Evolutionary conservation across 1,284 basidiomycete genomes (phyloP).

Genomic region (Ustilago lituana): DNA sequence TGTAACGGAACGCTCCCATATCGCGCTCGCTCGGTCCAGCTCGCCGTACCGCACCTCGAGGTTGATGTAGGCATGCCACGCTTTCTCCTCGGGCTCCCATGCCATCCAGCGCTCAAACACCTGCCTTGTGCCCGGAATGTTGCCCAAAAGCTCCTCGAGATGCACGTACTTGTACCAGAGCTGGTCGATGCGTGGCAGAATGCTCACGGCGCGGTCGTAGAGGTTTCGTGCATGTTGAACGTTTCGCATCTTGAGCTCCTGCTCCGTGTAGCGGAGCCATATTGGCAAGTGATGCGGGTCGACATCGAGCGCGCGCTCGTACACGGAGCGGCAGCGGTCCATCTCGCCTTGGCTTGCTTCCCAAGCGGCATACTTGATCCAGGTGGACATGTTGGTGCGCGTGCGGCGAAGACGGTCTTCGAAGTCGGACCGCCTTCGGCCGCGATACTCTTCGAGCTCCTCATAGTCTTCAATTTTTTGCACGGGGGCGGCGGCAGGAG

Average conservation of each 20-base stretch:
- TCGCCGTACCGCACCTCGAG: constrained; percentile 93
- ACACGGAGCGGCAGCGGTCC: constrained; percentile 80
- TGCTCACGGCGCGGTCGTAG: constrained; percentile 93
- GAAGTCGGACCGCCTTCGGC: constrained; percentile 93
- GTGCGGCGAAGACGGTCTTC: constrained; percentile 93
- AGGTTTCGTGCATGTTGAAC: constrained; percentile 96
- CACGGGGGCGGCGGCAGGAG: constrained; percentile 73
- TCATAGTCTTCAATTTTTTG: constrained; percentile 87
- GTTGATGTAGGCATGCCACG: constrained; percentile 98
- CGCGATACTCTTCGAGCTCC: constrained; percentile 94
- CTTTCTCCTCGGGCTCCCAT: constrained; percentile 99
- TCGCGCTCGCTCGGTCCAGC: constrained; percentile 85
- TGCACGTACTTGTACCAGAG: constrained; percentile 98
- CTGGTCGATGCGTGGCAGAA: constrained; percentile 88
- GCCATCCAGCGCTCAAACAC: constrained; percentile 99
- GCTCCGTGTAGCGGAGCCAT: constrained; percentile 97
- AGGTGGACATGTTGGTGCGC: constrained; percentile 73
- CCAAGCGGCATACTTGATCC: constrained; percentile 75
- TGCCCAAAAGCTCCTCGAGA: constrained; percentile 94
- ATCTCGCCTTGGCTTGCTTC: constrained; percentile 92
- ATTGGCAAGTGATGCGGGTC: constrained; percentile 87
- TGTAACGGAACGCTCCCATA: constrained; percentile 94
- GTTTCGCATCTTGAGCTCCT: constrained; percentile 96
- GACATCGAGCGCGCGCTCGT: constrained; percentile 94
- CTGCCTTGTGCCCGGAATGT: constrained; percentile 92